These are phyloP conservation scores for Candida jianshihensis DNA, from an alignment of 805 yeast genomes.

Conservation along the genomic window DNA sequence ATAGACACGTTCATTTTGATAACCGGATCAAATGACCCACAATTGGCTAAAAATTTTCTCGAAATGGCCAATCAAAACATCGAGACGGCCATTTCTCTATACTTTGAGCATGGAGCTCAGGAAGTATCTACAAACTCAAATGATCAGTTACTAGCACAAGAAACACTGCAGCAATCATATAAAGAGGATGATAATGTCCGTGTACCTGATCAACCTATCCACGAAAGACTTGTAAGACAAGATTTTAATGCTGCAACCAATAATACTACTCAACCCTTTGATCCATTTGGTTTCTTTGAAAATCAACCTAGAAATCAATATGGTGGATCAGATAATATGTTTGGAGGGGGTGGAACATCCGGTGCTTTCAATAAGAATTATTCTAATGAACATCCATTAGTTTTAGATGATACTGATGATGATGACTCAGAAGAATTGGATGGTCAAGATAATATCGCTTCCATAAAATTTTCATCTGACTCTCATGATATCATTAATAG, in stretches of 20 bases:
- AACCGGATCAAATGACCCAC: slow-evolving; percentile 65
- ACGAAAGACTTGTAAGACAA: slow-evolving; percentile 64
- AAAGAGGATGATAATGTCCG: too few species aligned
- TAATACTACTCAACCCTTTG: too few species aligned
- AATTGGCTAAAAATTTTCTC: slow-evolving; percentile 66
- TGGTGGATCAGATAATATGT: slow-evolving; percentile 14
- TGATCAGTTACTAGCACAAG: too few species aligned
- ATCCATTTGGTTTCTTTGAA: slow-evolving; percentile 16
- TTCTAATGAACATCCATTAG: slow-evolving; percentile 16
- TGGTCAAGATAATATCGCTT: slow-evolving; percentile 32
- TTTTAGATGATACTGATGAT: slow-evolving; percentile 34
- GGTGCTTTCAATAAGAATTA: slow-evolving; percentile 30
- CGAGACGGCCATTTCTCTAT: slow-evolving; percentile 80
- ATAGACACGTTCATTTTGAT: slow-evolving; percentile 76
- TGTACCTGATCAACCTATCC: slow-evolving; percentile 72
- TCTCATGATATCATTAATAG: slow-evolving; percentile 74
- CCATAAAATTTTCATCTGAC: too few species aligned
- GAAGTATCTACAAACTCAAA: neutral
- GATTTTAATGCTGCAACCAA: too few species aligned
- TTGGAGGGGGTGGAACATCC: slow-evolving; percentile 27
- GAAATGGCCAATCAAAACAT: slow-evolving; percentile 72
- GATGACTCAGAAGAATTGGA: slow-evolving; percentile 28
- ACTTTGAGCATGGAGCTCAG: slow-evolving; percentile 64
- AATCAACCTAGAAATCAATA: neutral
- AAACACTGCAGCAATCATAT: slow-evolving; percentile 51